These are phyloP conservation scores for Jamesozyma rosinii DNA, from an alignment of 805 yeast genomes.

Conservation along the genomic window DNA sequence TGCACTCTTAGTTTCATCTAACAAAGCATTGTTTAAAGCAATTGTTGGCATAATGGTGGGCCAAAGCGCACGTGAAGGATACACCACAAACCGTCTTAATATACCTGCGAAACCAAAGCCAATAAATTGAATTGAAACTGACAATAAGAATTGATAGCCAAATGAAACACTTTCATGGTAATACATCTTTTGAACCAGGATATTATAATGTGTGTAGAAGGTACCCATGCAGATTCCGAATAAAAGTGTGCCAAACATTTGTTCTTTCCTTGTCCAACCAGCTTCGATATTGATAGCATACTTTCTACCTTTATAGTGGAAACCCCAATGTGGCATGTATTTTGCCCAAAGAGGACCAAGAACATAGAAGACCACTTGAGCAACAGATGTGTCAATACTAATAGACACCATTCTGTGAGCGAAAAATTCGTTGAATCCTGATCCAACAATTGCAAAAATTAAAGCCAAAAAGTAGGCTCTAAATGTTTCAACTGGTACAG, in stretches of 20 bases:
- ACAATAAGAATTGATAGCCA: constrained; percentile 46
- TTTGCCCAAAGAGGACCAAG: constrained; percentile 36
- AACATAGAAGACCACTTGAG: constrained; percentile 40
- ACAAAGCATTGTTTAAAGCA: constrained; percentile 41
- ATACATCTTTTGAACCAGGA: constrained; percentile 30
- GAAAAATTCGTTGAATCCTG: constrained; percentile 50
- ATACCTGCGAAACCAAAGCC: constrained; percentile 64
- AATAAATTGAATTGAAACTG: constrained; percentile 48
- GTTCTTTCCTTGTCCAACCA: constrained; percentile 57
- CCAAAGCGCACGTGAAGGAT: constrained; percentile 47
- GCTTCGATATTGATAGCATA: constrained; percentile 45
- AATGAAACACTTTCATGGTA: constrained; percentile 31
- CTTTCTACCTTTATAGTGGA: constrained; percentile 34
- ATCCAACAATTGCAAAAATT: constrained; percentile 43
- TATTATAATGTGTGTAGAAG: constrained; percentile 32
- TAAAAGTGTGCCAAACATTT: constrained; percentile 49
- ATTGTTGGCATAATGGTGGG: constrained; percentile 42
- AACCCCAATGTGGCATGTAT: constrained; percentile 39
- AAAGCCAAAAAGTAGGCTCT: constrained; percentile 33
- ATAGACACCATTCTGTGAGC: constrained; percentile 46
- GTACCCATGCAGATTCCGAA: constrained; percentile 32
- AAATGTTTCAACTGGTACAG: constrained; percentile 42
- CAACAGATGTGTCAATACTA: constrained; percentile 34
- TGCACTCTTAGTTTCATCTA: constrained; percentile 23
- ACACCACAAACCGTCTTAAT: constrained; percentile 48